A percentile compares a stretch with the other conserved stretches of the same genome.
Conservation (phyloP, 2,329 filamentous ascomycete genomes). For the Ascochyta koolunga region DNA sequence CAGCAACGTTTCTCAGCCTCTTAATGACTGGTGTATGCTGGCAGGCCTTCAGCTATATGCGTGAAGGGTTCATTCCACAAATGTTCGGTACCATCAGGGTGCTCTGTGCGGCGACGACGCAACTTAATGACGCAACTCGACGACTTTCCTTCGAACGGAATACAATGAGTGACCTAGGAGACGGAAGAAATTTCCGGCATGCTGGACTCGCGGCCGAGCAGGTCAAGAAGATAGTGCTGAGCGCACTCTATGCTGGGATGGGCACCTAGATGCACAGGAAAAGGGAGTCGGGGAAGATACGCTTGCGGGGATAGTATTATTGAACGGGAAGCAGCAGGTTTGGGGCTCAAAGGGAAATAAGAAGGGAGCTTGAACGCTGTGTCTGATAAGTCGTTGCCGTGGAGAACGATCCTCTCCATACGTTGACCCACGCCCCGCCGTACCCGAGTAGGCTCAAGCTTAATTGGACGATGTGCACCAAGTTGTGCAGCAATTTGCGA, state of each 20-base stretch:
- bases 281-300: not conserved
- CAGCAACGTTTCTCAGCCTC: constrained; percentile 35
- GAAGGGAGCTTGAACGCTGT: not conserved
- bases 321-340: not conserved
- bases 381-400: constrained; percentile 9
- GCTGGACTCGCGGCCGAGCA: constrained; percentile 36
- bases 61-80: constrained; percentile 42
- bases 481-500: not conserved
- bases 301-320: not conserved
- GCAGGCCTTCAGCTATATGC: constrained; percentile 39
- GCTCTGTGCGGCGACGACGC: constrained; percentile 34
- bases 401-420: not conserved
- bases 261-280: not conserved
- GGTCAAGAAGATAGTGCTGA: constrained; percentile 32
- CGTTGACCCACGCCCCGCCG: not conserved
- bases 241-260: constrained; percentile 36
- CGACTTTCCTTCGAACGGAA: constrained; percentile 31
- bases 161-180: constrained; percentile 35
- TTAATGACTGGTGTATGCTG: constrained; percentile 40
- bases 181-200: constrained; percentile 31
- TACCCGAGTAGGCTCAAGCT: not conserved
- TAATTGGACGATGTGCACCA: not conserved
- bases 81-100: constrained; percentile 43
- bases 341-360: not conserved
- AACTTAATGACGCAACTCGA: constrained; percentile 37